These are phyloP conservation scores for Aphanocladium album DNA, from an alignment of 2,329 filamentous ascomycete species.

Conservation along the genomic window DNA sequence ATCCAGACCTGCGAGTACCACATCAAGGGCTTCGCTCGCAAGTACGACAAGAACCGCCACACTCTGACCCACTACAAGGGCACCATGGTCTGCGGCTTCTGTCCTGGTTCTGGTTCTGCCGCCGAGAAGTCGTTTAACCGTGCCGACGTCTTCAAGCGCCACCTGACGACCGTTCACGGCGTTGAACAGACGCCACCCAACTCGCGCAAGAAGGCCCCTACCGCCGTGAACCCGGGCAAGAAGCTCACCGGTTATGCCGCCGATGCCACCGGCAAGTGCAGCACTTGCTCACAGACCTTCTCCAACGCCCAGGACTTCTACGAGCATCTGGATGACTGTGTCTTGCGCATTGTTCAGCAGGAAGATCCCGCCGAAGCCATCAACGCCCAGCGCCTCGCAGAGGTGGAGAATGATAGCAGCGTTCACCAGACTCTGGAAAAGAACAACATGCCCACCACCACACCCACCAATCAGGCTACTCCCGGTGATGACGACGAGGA, in stretches of 20 bases:
- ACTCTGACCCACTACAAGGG: slow-evolving; percentile 95
- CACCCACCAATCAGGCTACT: slow-evolving; percentile 25
- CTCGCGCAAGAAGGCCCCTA: slow-evolving; percentile 66
- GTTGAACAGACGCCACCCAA: slow-evolving; percentile 93
- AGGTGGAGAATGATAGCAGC: slow-evolving; percentile 59
- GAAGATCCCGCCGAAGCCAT: slow-evolving; percentile 65
- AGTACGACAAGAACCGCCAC: slow-evolving; percentile 95
- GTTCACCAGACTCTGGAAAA: slow-evolving; percentile 60
- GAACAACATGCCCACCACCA: slow-evolving; percentile 51
- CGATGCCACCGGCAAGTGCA: slow-evolving; percentile 89
- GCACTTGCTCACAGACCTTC: slow-evolving; percentile 87
- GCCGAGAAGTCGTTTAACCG: slow-evolving; percentile 95
- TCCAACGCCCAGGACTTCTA: slow-evolving; percentile 96
- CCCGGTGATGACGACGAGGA: slow-evolving; percentile 50
- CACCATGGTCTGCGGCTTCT: slow-evolving; percentile 95
- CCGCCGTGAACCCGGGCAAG: slow-evolving; percentile 44
- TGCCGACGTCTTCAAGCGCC: slow-evolving; percentile 92
- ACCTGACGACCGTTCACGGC: slow-evolving; percentile 82
- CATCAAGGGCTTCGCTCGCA: slow-evolving; percentile 84
- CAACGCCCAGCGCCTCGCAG: slow-evolving; percentile 61
- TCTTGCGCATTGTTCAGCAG: slow-evolving; percentile 66
- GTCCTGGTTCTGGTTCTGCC: slow-evolving; percentile 79
- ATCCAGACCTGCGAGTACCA: slow-evolving; percentile 91
- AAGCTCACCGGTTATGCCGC: slow-evolving; percentile 66
- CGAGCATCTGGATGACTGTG: slow-evolving; percentile 83